Evolutionary conservation across 805 yeast genomes (phyloP), one percentile per base, ranked within the genome.

Genomic region (Hermanozyma aechmeae): DNA sequence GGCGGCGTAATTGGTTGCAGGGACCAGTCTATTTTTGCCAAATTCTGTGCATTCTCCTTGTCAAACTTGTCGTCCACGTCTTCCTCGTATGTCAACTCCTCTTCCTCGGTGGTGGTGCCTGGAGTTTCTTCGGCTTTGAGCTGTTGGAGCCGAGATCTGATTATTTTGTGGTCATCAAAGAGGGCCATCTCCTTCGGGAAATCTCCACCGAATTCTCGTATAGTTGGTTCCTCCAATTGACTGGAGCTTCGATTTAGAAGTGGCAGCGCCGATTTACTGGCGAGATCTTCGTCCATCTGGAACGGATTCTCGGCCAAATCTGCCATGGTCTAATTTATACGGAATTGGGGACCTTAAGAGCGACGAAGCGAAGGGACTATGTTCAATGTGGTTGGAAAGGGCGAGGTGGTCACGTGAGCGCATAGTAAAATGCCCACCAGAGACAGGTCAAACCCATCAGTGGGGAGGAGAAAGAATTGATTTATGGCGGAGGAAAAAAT

Each of bases 1-100:
- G 98, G 98, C 10, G 94, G 79, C 5, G 70, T 56, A 21, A 65
- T 31, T 3, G 57, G 56, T 28, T 42, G 39, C n/a, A n/a, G n/a
- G n/a, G n/a, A n/a, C n/a, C n/a, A n/a, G n/a, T n/a, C n/a, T n/a
- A n/a, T n/a, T n/a, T n/a, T n/a, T n/a, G n/a, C n/a, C n/a, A n/a
- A n/a, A n/a, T n/a, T n/a, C n/a, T n/a, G n/a, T n/a, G 44, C 58
- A 13, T 48, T 40, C 14, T 37, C 39, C 4, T 40, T 32, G 34
- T 58, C 67, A 23, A 56, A 49, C 32, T 58, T 57, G 30, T 62
- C 68, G 39, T 62, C 68, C 15, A 50, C 19, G 38, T 62, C 68
- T 32, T 62, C 68, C 10, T 60, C 65, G 31, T 46, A 61, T 5
- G 40, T 40, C 45, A 19, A 33, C 35, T 32, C 45, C 30, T 38